Percentiles rank a stretch among this genome's conserved stretches.
phyloP scores from a whole-genome alignment of 805 yeast species.

The Isabelozyma rhagii region DNA sequence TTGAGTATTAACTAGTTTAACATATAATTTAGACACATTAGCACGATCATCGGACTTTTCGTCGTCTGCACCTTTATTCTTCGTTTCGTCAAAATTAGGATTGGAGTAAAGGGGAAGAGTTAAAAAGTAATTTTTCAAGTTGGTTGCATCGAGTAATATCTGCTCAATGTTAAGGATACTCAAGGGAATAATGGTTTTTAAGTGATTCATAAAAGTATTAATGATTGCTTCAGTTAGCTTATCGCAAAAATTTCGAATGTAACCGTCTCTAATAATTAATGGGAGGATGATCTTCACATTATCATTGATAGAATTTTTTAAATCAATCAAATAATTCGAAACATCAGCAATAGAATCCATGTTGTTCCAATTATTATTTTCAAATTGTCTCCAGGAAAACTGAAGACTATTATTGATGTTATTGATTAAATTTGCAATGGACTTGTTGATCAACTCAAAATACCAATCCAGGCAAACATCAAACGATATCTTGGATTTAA shows the following conservation, averaged over 20 bases:
- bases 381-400: slow-evolving; percentile 82
- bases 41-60: slow-evolving; percentile 6
- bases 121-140: slow-evolving; percentile 54
- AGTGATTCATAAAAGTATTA: slow-evolving; percentile 51
- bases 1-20: slow-evolving; percentile 42
- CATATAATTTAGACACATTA: slow-evolving; percentile 23
- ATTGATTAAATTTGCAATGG: slow-evolving; percentile 52
- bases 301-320: slow-evolving; percentile 46
- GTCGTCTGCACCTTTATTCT: slow-evolving; percentile 18
- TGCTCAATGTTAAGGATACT: slow-evolving; percentile 76
- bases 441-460: slow-evolving; percentile 53
- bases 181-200: slow-evolving; percentile 63
- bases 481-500: slow-evolving; percentile 46
- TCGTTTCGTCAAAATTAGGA: slow-evolving; percentile 26
- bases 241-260: slow-evolving; percentile 71
- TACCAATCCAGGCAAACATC: slow-evolving; percentile 55
- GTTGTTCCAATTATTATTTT: slow-evolving; percentile 65
- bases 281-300: slow-evolving; percentile 49
- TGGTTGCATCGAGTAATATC: slow-evolving; percentile 66
- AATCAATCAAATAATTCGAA: slow-evolving; percentile 64
- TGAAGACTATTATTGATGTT: slow-evolving; percentile 61
- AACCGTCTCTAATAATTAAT: slow-evolving; percentile 64
- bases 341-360: slow-evolving; percentile 65
- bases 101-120: slow-evolving; percentile 41
- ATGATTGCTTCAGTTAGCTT: slow-evolving; percentile 66